Evolutionary conservation across 2,329 filamentous ascomycete genomes (phyloP), one percentile per base, ranked within the genome.

Genomic region (Fusarium praegraminearum): DNA sequence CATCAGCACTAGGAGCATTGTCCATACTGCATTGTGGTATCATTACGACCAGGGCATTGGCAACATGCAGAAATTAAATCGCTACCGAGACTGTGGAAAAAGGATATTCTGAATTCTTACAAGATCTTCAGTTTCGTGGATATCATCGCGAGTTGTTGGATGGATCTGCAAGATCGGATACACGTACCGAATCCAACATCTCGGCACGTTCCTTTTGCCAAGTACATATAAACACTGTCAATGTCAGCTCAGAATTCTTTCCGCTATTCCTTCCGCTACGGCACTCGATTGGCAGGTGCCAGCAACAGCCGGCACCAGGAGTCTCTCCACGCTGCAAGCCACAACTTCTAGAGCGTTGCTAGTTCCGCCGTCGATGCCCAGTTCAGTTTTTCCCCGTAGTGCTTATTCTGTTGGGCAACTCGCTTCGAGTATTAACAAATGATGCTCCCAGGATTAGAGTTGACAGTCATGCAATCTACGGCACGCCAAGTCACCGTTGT

Each of bases 321-420:
- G 18, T 9, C 18, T 28, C 38, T 40, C 47, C 33, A 24, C 16
- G 47, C 47, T 33, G 47, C 33, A 51, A 45, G 47, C 47, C 47
- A 51, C 33, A 51, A 40, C 33, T 51, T 51, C 33, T 40, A 51
- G 16, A 51, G 47, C 32, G 47, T 40, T 51, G 12, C 46, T 50
- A 50, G 46, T 50, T 5, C 5, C 41, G 41, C 22, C 41, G 20
- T 8, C 3, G 41, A 18, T 15, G 20, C 43, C 43, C 20, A 45
- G 22, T 20, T 30, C 43, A 45, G 18, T n/a, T 20, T 18, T 30
- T 20, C 13, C 18, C 43, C 22, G 41, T 44, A 24, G n/a, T 18
- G 11, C 41, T 7, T 26, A 16, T 18, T 18, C 26, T 28, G 26
- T 20, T 45, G 26, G 18, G 43, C 15, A 20, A 13, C 26, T 45